Evolutionary conservation across 768 basidiomycete genomes (phyloP), one percentile per base, ranked within the genome.

Genomic region (Boletus pseudo-olivaceus): DNA sequence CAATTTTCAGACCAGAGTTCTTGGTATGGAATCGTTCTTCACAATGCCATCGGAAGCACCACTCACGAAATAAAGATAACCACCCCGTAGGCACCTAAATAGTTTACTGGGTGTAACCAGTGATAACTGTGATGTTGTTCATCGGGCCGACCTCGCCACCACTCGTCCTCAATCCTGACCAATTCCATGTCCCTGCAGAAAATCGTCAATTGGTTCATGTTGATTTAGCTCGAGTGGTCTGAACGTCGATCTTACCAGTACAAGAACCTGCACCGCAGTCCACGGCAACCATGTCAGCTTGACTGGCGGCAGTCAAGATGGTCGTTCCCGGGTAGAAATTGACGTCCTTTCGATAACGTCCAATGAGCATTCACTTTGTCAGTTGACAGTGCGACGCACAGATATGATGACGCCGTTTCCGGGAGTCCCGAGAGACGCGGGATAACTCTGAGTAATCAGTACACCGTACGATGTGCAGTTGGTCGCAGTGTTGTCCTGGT

Each of bases 391-490:
- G n/a, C 20, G 11, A 63, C 78, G 58, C 57, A 85, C 83, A 19
- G 78, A 84, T 58, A 86, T 68, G n/a, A 58, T 67, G 12, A 83
- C 80, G 4, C 83, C 84, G 14, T 65, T 80, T 30, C 83, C 83
- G 5, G 85, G 81, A 0, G 72, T 78, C 17, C 79, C 79, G 15
- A 82, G 60, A 12, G 75, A 72, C 26, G 65, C 57, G 6, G 84
- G 83, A 62, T 87, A 86, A 62, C 82, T 85, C 76, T 83, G 63
- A 62, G 84, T 81, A 34, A 88, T 83, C 55, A 88, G 48, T 0
- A 87, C 68, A 32, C 85, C 86, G 53, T 78, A 87, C 33, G 64
- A n/a, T 1, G 69, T 71, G 7, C 78, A 71, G 9, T 79, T 79
- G 7, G 67, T 78, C 2, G 77, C 82, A 15, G 74, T 79, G 64